Percentiles rank a stretch among this genome's conserved stretches.
Evolutionary conservation across 2,329 filamentous ascomycete species (phyloP).

Genomic region (Verruconis gallopava): DNA sequence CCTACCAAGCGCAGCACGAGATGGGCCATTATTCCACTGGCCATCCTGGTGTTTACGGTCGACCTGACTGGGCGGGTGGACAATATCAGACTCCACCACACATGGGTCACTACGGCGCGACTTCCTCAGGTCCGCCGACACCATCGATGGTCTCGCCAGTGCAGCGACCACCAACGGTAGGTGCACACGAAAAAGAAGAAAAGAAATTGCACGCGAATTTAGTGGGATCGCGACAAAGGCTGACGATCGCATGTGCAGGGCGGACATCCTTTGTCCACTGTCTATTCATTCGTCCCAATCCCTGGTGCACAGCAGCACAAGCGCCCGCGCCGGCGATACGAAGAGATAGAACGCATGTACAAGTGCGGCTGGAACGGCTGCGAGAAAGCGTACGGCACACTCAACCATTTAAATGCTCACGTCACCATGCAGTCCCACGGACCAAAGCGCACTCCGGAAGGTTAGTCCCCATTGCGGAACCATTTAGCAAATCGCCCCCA

Average conservation of each 20-base stretch:
- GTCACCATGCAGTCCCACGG: slow-evolving; percentile 99
- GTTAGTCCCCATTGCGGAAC: too few species aligned
- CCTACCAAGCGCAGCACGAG: slow-evolving; percentile 73
- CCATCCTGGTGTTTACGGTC: slow-evolving; percentile 50
- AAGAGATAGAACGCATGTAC: slow-evolving; percentile 99
- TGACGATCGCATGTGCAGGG: slow-evolving; percentile 25
- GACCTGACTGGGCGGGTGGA: slow-evolving; percentile 55
- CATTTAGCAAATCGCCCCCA: too few species aligned
- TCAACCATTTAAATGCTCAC: slow-evolving; percentile 95
- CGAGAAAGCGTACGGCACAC: slow-evolving; percentile 94
- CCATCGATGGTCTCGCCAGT: slow-evolving; percentile 48
- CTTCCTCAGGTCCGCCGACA: slow-evolving; percentile 42
- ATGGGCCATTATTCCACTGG: slow-evolving; percentile 64
- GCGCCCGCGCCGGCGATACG: slow-evolving; percentile 80
- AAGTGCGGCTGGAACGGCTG: slow-evolving; percentile 98
- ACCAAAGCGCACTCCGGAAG: slow-evolving; percentile 88
- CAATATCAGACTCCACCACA: slow-evolving; percentile 40
- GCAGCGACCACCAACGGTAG: slow-evolving; percentile 49
- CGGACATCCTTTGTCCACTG: slow-evolving; percentile 51
- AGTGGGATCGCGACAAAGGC: slow-evolving; percentile 3
- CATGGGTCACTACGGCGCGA: slow-evolving; percentile 32
- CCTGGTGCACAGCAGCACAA: slow-evolving; percentile 96
- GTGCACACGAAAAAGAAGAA: slow-evolving; percentile 21
- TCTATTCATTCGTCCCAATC: slow-evolving; percentile 96
- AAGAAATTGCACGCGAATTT: slow-evolving; percentile 12